A percentile compares a stretch with the other conserved stretches of the same genome.
These are phyloP conservation scores for Boletus smithii DNA, from an alignment of 1,284 basidiomycete genomes.

Conservation along the genomic window DNA sequence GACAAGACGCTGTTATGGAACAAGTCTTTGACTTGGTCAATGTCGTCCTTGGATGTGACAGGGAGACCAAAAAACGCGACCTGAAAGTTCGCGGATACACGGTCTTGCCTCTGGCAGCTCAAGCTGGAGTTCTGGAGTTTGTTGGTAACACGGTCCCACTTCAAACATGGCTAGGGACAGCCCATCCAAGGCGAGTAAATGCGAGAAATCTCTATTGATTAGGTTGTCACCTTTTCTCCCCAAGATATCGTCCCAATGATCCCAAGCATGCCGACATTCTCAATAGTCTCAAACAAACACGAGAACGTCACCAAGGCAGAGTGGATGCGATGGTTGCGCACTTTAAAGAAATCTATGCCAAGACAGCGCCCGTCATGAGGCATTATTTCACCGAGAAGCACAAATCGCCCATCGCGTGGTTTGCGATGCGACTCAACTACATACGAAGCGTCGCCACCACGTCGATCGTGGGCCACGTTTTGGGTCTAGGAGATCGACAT, in stretches of 20 bases:
- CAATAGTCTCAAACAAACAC: constrained; percentile 24
- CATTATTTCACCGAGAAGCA: constrained; percentile 92
- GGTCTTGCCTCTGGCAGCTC: constrained; percentile 80
- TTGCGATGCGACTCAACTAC: constrained; percentile 88
- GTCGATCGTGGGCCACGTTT: constrained; percentile 90
- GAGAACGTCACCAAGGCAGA: constrained; percentile 30
- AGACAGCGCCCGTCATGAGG: constrained; percentile 86
- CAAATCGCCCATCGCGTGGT: constrained; percentile 88
- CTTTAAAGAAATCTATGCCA: constrained; percentile 53
- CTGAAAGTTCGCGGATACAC: constrained; percentile 83
- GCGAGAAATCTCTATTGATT: constrained; percentile 18
- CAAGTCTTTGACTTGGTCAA: constrained; percentile 95
- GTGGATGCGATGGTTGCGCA: constrained; percentile 40
- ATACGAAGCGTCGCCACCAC: constrained; percentile 89
- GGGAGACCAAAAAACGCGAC: constrained; percentile 70
- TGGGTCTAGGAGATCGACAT: constrained; percentile 94
- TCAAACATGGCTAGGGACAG: constrained; percentile 54
- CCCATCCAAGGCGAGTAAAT: constrained; percentile 56
- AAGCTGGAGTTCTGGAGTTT: constrained; percentile 90
- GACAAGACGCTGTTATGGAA: constrained; percentile 99
- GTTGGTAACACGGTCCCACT: constrained; percentile 80
- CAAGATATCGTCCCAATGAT: constrained; percentile 44
- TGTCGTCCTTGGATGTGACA: constrained; percentile 68
- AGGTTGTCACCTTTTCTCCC: constrained; percentile 14
- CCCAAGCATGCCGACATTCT: constrained; percentile 25